Percentiles rank a stretch among this genome's conserved stretches.
These are phyloP conservation scores for Rhododendron ferrugineum DNA, from an alignment of 148 eudicot species.

Conservation along the genomic window DNA sequence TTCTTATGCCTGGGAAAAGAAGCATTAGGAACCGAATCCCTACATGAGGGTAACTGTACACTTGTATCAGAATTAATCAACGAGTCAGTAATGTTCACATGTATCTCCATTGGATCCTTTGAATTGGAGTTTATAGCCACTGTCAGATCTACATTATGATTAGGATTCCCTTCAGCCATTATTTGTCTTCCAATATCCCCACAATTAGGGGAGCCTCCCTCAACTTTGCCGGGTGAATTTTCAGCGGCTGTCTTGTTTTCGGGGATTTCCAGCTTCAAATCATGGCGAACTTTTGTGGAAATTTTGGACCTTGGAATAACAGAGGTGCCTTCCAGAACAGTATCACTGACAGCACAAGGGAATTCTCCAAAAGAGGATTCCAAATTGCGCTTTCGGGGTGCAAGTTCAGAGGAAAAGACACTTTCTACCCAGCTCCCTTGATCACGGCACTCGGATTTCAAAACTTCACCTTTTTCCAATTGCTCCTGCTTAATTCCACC, in stretches of 20 bases:
- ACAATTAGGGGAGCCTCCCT: constrained; percentile 30
- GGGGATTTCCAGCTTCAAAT: constrained; percentile 30
- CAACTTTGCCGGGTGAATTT: constrained; percentile 23
- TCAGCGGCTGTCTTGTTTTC: constrained; percentile 29
- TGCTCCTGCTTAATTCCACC: constrained; percentile 38
- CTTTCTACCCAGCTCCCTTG: constrained; percentile 78
- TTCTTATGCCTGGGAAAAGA: constrained; percentile 45
- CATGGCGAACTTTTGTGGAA: constrained; percentile 32
- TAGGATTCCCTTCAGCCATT: constrained; percentile 29
- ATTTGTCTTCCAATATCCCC: constrained; percentile 32
- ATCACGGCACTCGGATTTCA: constrained; percentile 48
- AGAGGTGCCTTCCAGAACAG: constrained; percentile 33
- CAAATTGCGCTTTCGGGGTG: constrained; percentile 4
- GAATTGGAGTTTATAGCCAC: constrained; percentile 32
- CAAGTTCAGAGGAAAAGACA: constrained; percentile 40
- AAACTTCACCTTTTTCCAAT: constrained; percentile 30
- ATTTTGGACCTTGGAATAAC: constrained; percentile 35
- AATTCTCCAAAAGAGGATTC: constrained; percentile 26
- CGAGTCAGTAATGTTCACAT: constrained; percentile 32
- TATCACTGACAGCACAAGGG: constrained; percentile 28
- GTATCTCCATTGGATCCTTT: constrained; percentile 23
- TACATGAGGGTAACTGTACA: constrained; percentile 50
- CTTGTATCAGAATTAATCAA: constrained; percentile 38
- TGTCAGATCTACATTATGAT: constrained; percentile 30
- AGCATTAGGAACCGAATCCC: constrained; percentile 48